Evolutionary conservation across 192 early-diverging fungal genomes (phyloP), one percentile per base, ranked within the genome.

Genomic region (Funneliformis mosseae): DNA sequence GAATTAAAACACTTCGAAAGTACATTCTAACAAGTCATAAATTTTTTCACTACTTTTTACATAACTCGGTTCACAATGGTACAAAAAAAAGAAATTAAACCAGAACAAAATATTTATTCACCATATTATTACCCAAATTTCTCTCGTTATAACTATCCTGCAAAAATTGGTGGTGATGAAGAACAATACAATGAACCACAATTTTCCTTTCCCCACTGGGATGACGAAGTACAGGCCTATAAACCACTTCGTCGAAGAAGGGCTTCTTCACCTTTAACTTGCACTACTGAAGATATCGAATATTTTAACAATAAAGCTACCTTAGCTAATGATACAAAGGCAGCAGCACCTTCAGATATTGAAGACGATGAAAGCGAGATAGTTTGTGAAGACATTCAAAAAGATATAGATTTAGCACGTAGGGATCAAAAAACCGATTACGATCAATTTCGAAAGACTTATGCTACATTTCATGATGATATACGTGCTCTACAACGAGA

Each of bases 41-140:
- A 33, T 33, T 33, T 33, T 33, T 2, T 33, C 33, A 33, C 33
- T 33, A 33, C 33, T 33, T 33, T 33, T 33, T 33, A 33, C 2
- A 8, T 1, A 48, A 48, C 10, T 14, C 46, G 0, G 46, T 14
- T 48, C 46, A 12, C 7, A 38, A 67, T 67, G 64, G 28, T 38
- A 67, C 25, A 67, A 33, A 67, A 43, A 45, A 61, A 64, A 66
- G 27, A 77, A 41, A 61, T 38, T 16, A 61, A 23, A 45, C 59
- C 39, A 66, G 76, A 77, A 41, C 39, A 43, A 64, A 66, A 8
- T 42, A 66, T 39, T n/a, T 64, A 77, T 45, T 45, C 76, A 21
- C 76, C 76, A 23, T 77, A 77, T 66, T 77, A 64, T 45, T 77
- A 77, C 38, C 76, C 76, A 10, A 77, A 63, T 50, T 77, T 64